Evolutionary conservation across 345 rosid genomes (phyloP), one percentile per base, ranked within the genome.

Genomic region (Eucalyptus polybractea): DNA sequence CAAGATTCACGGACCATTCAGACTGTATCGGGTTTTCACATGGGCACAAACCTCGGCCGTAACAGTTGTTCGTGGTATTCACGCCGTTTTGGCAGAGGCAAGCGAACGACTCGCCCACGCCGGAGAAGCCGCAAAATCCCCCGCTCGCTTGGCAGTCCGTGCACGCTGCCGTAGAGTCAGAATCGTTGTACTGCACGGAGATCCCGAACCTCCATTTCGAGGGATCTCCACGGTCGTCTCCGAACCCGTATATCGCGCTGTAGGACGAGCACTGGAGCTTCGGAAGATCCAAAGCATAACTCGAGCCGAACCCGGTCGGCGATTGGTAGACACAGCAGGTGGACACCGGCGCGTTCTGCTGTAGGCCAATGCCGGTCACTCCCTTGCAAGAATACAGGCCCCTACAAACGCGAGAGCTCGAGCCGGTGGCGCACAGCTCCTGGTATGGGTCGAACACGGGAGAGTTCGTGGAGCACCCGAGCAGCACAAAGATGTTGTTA

Each of bases 331-430:
- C 95, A 89, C 97, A 95, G 50, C 96, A 95, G 16, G 94, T 93
- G 31, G 95, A 92, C 47, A 88, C 88, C 10, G 95, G 94, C 58
- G 94, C 96, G 62, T 94, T 93, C 91, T 87, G 93, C 10, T 92
- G 94, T 89, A 95, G 90, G 12, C 97, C 97, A 56, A 94, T 93
- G 87, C 94, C 96, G 2, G 86, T 51, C n/a, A 94, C 93, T 44
- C 95, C 97, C 88, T 93, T 92, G 92, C 97, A 95, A 44, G 95
- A 95, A 88, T 95, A 95, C 86, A 95, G 40, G 25, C 96, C 96
- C 80, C 93, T 90, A 25, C 97, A 94, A 87, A 94, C 93, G 40
- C 96, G 95, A 90, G 95, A 90, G 50, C 91, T 91, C 7, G 97
- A 94, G 50, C 96, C 97, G 3, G 90, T 94, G 56, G 88, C 91